phyloP scores from a whole-genome alignment of 495 filamentous ascomycete genomes.

The Penicillium cataractarum region DNA sequence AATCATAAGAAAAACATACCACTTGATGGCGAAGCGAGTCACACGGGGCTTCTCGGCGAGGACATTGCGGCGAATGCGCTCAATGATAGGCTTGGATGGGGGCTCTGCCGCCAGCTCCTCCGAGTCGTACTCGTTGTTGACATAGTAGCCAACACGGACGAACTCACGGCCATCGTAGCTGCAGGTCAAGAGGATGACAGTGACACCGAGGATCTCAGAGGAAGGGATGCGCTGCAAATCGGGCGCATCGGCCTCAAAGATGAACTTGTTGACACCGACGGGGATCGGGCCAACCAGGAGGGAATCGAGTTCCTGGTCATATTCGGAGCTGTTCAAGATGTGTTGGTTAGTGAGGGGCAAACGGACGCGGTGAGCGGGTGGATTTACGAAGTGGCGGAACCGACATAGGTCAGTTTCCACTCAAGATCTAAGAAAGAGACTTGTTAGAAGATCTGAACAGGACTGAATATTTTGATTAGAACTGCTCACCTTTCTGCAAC shows the following conservation, averaged over 20 bases:
- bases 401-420: conserved; percentile 99
- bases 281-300: conserved; percentile 96
- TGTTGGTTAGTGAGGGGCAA: conserved; percentile 27
- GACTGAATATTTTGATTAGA: neutral
- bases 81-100: conserved; percentile 86
- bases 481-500: conserved; percentile 77
- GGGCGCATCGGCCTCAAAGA: conserved; percentile 94
- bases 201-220: conserved; percentile 94
- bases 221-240: conserved; percentile 86
- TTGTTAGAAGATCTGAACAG: neutral
- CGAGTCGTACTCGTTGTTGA: conserved; percentile 96
- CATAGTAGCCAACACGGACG: conserved; percentile 97
- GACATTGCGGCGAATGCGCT: conserved; percentile 87
- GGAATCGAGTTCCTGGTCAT: conserved; percentile 97
- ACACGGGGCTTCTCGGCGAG: conserved; percentile 97
- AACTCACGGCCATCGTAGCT: conserved; percentile 96
- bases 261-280: conserved; percentile 96
- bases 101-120: conserved; percentile 87
- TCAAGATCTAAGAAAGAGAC: conserved; percentile 75
- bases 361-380: conserved; percentile 5
- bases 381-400: conserved; percentile 91
- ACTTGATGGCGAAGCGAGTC: conserved; percentile 98
- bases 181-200: conserved; percentile 94
- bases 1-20: conserved; percentile 58
- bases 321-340: conserved; percentile 67